Conservation (phyloP, 2,329 filamentous ascomycete species). For the Thelonectria rubi region DNA sequence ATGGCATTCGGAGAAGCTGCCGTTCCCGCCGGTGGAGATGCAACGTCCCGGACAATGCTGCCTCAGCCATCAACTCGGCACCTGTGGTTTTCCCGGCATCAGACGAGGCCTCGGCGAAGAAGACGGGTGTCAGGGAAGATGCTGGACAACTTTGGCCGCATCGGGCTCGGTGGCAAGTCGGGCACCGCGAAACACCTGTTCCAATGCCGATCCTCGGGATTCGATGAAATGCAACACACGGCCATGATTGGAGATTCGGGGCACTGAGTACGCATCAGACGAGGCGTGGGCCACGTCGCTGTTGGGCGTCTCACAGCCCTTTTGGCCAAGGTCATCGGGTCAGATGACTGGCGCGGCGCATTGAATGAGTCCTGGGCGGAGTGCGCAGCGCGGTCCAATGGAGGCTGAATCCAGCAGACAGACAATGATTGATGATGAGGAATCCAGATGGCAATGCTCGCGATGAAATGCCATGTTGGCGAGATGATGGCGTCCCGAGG, state of each 20-base stretch:
- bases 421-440: neutral
- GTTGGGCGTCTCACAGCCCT: conserved; percentile 5
- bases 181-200: neutral
- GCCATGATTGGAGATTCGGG: neutral
- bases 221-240: neutral
- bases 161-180: neutral
- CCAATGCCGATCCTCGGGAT: neutral
- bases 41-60: conserved; percentile 1
- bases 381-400: neutral
- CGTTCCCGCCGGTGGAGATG: neutral
- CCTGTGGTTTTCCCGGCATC: conserved; percentile 15
- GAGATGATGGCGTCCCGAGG: neutral
- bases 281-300: conserved; percentile 4
- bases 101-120: neutral
- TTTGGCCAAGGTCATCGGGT: conserved; percentile 1
- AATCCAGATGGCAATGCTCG: neutral
- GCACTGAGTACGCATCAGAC: neutral
- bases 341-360: conserved; percentile 1
- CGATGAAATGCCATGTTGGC: neutral
- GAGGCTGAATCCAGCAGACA: neutral
- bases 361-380: neutral
- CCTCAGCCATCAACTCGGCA: conserved; percentile 17
- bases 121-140: conserved; percentile 2
- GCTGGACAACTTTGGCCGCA: conserved; percentile 29
- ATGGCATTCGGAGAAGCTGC: conserved; percentile 4